Percentiles rank a stretch among this genome's conserved stretches.
Evolutionary conservation across 164 flowering plant species (phyloP).

Genomic region (Brasenia schreberi): DNA sequence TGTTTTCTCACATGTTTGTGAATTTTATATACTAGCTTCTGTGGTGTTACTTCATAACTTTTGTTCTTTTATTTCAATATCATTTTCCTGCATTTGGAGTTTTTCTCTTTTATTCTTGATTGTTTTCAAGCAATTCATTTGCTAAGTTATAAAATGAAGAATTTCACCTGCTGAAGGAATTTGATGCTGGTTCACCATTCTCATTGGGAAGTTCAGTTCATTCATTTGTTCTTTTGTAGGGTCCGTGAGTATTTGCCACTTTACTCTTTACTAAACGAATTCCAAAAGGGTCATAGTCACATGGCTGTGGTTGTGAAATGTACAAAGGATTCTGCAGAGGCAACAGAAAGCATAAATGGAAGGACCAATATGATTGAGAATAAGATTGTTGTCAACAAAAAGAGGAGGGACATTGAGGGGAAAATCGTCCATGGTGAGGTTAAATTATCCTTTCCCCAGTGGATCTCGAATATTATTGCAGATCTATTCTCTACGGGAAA

Average conservation of each 20-base stretch:
- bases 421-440: conserved; percentile 4
- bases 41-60: no score
- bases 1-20: no score
- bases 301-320: conserved; percentile 52
- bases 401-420: conserved; percentile 3
- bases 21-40: no score
- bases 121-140: no score
- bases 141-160: no score
- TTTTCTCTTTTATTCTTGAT: no score
- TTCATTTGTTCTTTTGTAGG: conserved; percentile 17
- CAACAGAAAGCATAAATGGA: conserved; percentile 5
- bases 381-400: neutral
- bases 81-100: no score
- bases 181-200: no score
- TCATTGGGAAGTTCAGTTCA: no score
- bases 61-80: no score
- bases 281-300: conserved; percentile 64
- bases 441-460: neutral
- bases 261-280: conserved; percentile 50
- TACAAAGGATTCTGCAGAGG: conserved; percentile 8
- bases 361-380: conserved; percentile 1
- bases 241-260: conserved; percentile 35
- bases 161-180: no score
- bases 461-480: neutral
- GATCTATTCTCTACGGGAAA: neutral